Conservation (phyloP, 306 rosid species). For the Malus orientalis region DNA sequence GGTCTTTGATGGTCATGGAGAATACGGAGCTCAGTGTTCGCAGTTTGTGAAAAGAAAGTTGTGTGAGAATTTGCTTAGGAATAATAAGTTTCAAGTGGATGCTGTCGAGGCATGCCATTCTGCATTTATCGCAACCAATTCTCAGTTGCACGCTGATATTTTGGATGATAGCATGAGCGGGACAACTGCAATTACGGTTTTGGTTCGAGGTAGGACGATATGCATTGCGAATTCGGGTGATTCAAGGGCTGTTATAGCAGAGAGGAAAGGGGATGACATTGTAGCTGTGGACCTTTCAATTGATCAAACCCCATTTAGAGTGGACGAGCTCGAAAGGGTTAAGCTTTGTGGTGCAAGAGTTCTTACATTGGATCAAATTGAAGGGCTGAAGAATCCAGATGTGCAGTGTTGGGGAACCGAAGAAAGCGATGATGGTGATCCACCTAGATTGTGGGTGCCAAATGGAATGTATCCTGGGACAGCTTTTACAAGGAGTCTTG, state of each 20-base stretch:
- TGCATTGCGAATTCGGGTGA: slow-evolving; percentile 89
- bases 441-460: slow-evolving; percentile 93
- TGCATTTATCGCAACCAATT: slow-evolving; percentile 62
- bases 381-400: slow-evolving; percentile 88
- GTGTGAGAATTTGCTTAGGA: slow-evolving; percentile 84
- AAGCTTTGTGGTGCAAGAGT: slow-evolving; percentile 95
- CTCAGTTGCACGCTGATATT: slow-evolving; percentile 57
- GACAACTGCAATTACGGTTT: slow-evolving; percentile 76
- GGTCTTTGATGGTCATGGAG: slow-evolving; percentile 95
- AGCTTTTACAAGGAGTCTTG: slow-evolving; percentile 89
- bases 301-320: slow-evolving; percentile 84
- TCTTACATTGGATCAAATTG: slow-evolving; percentile 95
- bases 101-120: slow-evolving; percentile 80
- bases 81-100: slow-evolving; percentile 46
- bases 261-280: slow-evolving; percentile 66
- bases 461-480: slow-evolving; percentile 99
- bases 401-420: slow-evolving; percentile 93
- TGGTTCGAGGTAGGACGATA: slow-evolving; percentile 75
- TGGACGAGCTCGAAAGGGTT: slow-evolving; percentile 78
- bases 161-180: slow-evolving; percentile 98
- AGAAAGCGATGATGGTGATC: slow-evolving; percentile 95
- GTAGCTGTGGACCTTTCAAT: slow-evolving; percentile 88
- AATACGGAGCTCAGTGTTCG: slow-evolving; percentile 82
- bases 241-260: slow-evolving; percentile 87
- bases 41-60: slow-evolving; percentile 73